phyloP scores from a whole-genome alignment of 1,284 basidiomycete species.

The Ceratobasidium papillatum region DNA sequence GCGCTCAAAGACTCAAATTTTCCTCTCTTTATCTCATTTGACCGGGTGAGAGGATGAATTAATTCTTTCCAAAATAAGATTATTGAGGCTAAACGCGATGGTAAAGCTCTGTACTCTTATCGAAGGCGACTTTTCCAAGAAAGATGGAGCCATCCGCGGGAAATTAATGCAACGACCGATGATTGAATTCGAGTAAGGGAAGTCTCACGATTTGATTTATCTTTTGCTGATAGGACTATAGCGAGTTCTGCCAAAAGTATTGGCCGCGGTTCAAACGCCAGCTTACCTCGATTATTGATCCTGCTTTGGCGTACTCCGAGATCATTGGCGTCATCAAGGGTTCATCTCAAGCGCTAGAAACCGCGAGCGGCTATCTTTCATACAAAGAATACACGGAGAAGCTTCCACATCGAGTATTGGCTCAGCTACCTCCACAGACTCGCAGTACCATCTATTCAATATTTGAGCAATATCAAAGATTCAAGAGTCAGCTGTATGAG shows the following conservation, averaged over 20 bases:
- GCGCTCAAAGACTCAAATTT: conserved; percentile 4
- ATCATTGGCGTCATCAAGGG: conserved; percentile 55
- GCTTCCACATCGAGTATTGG: neutral
- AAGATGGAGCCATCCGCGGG: neutral
- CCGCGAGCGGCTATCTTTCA: neutral
- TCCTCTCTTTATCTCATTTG: conserved; percentile 16
- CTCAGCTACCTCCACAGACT: neutral
- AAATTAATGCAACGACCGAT: neutral
- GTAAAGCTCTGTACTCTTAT: neutral
- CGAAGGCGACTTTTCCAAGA: conserved; percentile 10
- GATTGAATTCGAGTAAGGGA: conserved; percentile 2
- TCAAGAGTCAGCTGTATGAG: neutral
- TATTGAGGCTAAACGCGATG: neutral
- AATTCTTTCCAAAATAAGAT: neutral
- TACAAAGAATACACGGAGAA: conserved; percentile 6
- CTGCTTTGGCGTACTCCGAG: conserved; percentile 70
- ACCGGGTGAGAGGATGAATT: neutral
- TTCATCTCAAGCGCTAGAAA: conserved; percentile 3
- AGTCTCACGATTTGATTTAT: neutral
- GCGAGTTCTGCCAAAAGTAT: neutral
- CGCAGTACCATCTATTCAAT: conserved; percentile 24
- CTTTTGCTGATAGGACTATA: neutral
- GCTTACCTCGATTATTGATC: conserved; percentile 54
- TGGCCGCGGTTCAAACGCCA: neutral
- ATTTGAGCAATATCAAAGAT: conserved; percentile 31